Evolutionary conservation across 2,329 filamentous ascomycete genomes (phyloP).

Genomic region (Microthyrium microscopicum): DNA sequence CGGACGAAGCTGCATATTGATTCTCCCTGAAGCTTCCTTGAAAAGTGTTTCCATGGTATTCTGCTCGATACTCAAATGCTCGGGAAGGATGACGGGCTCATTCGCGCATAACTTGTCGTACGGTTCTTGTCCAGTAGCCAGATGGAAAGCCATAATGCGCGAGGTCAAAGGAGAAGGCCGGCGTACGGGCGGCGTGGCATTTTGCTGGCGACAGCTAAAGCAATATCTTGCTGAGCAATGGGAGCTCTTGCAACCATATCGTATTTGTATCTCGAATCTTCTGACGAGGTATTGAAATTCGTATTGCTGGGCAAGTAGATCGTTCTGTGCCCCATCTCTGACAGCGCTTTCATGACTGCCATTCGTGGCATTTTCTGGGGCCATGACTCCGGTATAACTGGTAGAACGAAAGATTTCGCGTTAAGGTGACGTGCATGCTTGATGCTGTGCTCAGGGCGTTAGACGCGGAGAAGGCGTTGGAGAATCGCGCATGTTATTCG

Average conservation of each 20-base stretch:
- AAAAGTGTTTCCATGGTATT: not conserved
- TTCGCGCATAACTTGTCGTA: constrained; percentile 2
- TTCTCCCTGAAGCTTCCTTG: not conserved
- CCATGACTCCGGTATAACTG: too few relatives aligned
- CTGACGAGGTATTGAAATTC: too few relatives aligned
- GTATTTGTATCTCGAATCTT: constrained; percentile 8
- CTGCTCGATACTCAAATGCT: not conserved
- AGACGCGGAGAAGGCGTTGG: too few relatives aligned
- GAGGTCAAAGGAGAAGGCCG: constrained; percentile 7
- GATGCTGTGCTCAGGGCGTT: too few relatives aligned
- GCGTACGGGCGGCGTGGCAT: constrained; percentile 3
- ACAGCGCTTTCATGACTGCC: too few relatives aligned
- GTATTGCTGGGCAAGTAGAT: too few relatives aligned
- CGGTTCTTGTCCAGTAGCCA: constrained; percentile 4
- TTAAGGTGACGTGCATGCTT: too few relatives aligned
- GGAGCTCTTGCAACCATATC: constrained; percentile 6
- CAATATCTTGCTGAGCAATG: constrained; percentile 6
- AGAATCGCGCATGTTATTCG: too few relatives aligned
- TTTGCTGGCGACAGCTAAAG: constrained; percentile 5
- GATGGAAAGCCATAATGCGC: constrained; percentile 6
- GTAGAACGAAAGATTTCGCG: too few relatives aligned
- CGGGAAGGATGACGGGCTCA: not conserved
- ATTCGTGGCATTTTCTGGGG: too few relatives aligned
- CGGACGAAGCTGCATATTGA: not conserved
- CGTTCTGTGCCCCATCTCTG: too few relatives aligned